Base-by-base conservation (phyloP, 768 basidiomycete genomes). In the Boletus eberwhitei region DNA sequence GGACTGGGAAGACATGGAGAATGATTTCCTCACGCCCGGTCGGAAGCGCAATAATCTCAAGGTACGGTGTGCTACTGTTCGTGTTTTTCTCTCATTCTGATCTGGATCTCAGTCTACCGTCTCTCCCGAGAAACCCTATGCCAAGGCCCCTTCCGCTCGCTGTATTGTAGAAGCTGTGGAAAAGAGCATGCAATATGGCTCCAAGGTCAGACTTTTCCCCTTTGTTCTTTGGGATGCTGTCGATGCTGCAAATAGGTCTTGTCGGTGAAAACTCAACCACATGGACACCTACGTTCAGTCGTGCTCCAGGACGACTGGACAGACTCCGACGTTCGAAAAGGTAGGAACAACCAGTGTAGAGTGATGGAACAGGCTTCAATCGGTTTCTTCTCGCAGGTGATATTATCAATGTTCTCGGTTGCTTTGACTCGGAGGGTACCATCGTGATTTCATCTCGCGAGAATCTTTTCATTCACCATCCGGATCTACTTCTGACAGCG, bases 401-500 rank as follows among this genome's bases (percentile, higher is more conserved):
- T 67, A 79, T 77, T 36, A 73, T 95, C 58, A 96, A 96, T 68
- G 75, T 93, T 48, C 75, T 96, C 36, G 89, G 89, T 24, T 53
- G 55, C 24, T 71, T 71, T 40, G 58, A 67, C 40, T 48, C 74
- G 17, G 59, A 75, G n/a, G 71, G 65, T 8, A 64, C 67, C 40
- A 87, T 92, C 31, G 69, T 73, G 2, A 78, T 97, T 43, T 84
- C 83, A 2, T 78, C 84, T 31, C 78, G 78, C 50, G 65, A 79
- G 11, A 87, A 93, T 59, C 74, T 89, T 45, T 73, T 98, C 52
- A 86, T 98, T 58, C 86, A 87, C 46, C 93, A 98, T 64, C 96
- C 96, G 6, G 96, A 99, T 71, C 73, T 92, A 43, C 87, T 99
- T 39, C 71, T 98, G 45, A 95, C 97, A 2, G 88, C 93, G 24